phyloP scores from a whole-genome alignment of 2,329 filamentous ascomycete species.

The Pseudodiploospora longispora region DNA sequence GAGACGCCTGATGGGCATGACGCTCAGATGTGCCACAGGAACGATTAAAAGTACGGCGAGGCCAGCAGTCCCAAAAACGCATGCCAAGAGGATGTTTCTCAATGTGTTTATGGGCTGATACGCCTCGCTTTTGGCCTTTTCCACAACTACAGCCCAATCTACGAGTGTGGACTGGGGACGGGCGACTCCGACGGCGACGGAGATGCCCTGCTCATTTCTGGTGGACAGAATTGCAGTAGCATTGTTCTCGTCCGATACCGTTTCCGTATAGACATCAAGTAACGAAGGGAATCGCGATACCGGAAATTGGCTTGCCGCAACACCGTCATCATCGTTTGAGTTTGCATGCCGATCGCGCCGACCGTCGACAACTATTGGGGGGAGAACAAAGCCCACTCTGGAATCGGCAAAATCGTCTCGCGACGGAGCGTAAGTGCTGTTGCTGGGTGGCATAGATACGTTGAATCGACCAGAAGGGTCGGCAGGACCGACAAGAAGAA shows the following conservation, averaged over 20 bases:
- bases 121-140: constrained; percentile 66
- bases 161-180: constrained; percentile 59
- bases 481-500: constrained; percentile 62
- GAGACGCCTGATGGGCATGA: constrained; percentile 69
- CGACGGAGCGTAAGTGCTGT: constrained; percentile 34
- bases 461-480: constrained; percentile 59
- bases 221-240: constrained; percentile 62
- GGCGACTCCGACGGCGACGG: constrained; percentile 75
- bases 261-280: constrained; percentile 47
- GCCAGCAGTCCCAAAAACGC: constrained; percentile 75
- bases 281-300: constrained; percentile 57
- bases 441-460: constrained; percentile 35
- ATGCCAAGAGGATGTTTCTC: constrained; percentile 73
- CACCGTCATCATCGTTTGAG: constrained; percentile 25
- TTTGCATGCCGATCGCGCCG: constrained; percentile 39
- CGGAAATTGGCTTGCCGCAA: constrained; percentile 44
- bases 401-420: constrained; percentile 31
- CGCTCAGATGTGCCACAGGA: constrained; percentile 74
- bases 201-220: constrained; percentile 59
- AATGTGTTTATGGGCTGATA: constrained; percentile 67
- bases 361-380: constrained; percentile 35
- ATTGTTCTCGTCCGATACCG: constrained; percentile 47
- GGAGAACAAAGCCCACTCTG: constrained; percentile 52
- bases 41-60: constrained; percentile 64
- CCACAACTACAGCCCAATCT: constrained; percentile 76